Base-by-base conservation (phyloP, 164 flowering plant genomes). In the Annona cherimola region DNA sequence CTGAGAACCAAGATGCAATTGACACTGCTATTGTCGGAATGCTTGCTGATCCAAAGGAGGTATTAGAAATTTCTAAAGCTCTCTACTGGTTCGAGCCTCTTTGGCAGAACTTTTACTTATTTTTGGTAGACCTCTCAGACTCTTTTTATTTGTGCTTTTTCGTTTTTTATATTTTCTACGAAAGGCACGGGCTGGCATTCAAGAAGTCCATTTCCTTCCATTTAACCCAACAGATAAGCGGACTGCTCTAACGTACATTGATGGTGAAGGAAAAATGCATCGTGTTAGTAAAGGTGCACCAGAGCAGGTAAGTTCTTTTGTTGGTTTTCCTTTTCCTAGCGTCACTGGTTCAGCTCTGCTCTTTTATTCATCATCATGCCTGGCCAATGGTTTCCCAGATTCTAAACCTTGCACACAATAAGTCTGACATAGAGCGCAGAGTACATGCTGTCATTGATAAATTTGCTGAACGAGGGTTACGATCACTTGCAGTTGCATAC, bases 261-360 rank as follows among this genome's bases (percentile, higher is more conserved):
- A 77, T 16, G 6, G 67, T 60, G 88, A 85, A 39, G 93, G 96
- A 8, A 95, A 86, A 82, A 84, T 85, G 99, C 96, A 93, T 71
- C 80, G 99, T 71, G 99, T 91, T 68, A 95, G 98, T 81, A 94
- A 94, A 86, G 98, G 99, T 73, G 97, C 99, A 60, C 99, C 99
- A 0, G 98, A 93, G 81, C 98, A 95, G 95, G 97, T 92, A 80
- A 57, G 83, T 73, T 66, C 44, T 9, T 64, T 61, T 61, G 40
- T 8, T 61, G 64, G 64, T 61, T 64, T 50, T 16, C 14, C 14
- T 16, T 50, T 64, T 64, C 44, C 4, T 40, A 7, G 57, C 0
- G 57, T 50, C 14, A 50, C 9, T 50, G 9, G 9, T 50, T 8
- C 57, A 50, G 12, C 5, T 14, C 41, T 11, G 12, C 42, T 5